A percentile compares a stretch with the other conserved stretches of the same genome.
phyloP scores from a whole-genome alignment of 1,284 basidiomycete genomes.

The Vanrija sp. region DNA sequence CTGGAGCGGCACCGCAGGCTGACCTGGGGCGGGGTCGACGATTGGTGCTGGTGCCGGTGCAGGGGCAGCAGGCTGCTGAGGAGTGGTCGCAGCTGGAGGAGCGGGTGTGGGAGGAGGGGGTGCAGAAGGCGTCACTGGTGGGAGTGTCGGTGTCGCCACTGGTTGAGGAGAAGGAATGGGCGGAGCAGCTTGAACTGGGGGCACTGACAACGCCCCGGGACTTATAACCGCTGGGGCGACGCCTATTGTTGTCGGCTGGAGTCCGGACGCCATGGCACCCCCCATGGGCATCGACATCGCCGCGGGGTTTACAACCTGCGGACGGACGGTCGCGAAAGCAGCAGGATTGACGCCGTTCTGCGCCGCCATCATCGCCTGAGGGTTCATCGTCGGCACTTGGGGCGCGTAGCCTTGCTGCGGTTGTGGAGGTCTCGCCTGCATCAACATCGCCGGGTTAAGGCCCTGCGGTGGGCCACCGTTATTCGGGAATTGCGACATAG shows the following conservation, averaged over 20 bases:
- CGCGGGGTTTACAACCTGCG: neutral
- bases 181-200: neutral
- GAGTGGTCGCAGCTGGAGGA: neutral
- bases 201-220: neutral
- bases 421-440: neutral
- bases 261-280: too few relatives aligned
- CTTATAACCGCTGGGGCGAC: neutral
- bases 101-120: neutral
- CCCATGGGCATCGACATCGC: too few relatives aligned
- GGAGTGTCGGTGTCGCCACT: neutral
- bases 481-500: constrained; percentile 26
- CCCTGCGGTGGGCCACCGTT: constrained; percentile 8
- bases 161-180: too few relatives aligned
- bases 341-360: constrained; percentile 6
- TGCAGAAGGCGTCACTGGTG: neutral
- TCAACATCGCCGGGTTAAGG: constrained; percentile 4
- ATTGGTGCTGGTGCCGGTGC: too few relatives aligned
- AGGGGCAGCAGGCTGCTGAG: neutral
- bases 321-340: neutral
- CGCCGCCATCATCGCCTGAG: constrained; percentile 8
- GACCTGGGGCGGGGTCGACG: too few relatives aligned
- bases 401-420: too few relatives aligned
- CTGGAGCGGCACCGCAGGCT: too few relatives aligned
- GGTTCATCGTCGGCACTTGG: neutral
- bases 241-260: neutral